These are phyloP conservation scores for Aureobasidium pullulans DNA, from an alignment of 2,329 filamentous ascomycete genomes.

Conservation along the genomic window DNA sequence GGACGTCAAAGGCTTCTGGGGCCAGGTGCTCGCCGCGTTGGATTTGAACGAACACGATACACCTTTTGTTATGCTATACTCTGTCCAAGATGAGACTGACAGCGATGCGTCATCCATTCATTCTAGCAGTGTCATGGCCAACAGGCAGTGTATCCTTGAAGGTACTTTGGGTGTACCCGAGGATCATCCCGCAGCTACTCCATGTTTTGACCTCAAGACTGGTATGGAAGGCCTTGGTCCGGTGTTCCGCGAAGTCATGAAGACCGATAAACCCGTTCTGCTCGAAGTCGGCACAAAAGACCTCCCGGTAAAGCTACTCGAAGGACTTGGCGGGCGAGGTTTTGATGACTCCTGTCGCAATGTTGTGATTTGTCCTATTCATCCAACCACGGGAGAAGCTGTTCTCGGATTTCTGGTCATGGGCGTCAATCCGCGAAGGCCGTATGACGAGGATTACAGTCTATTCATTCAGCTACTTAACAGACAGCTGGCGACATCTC, in stretches of 20 bases:
- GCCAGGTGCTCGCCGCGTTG: slow-evolving; percentile 59
- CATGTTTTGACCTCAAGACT: slow-evolving; percentile 59
- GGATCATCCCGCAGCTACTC: slow-evolving; percentile 54
- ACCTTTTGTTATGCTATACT: slow-evolving; percentile 71
- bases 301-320: slow-evolving; percentile 56
- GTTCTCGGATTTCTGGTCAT: slow-evolving; percentile 73
- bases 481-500: slow-evolving; percentile 68
- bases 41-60: slow-evolving; percentile 69
- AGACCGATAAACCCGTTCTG: slow-evolving; percentile 57
- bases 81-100: slow-evolving; percentile 61
- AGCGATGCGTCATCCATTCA: slow-evolving; percentile 66
- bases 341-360: slow-evolving; percentile 63
- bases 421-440: slow-evolving; percentile 69
- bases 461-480: slow-evolving; percentile 69
- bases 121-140: slow-evolving; percentile 52
- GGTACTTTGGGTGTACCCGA: slow-evolving; percentile 61
- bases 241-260: slow-evolving; percentile 69
- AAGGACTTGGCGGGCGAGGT: slow-evolving; percentile 62
- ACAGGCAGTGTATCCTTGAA: slow-evolving; percentile 60
- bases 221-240: slow-evolving; percentile 68
- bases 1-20: slow-evolving; percentile 68
- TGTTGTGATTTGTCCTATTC: slow-evolving; percentile 70
- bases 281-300: slow-evolving; percentile 59
- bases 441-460: slow-evolving; percentile 73
- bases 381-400: slow-evolving; percentile 65